These are phyloP conservation scores for Fusarium secorum DNA, from an alignment of 2,329 filamentous ascomycete species.

Conservation along the genomic window DNA sequence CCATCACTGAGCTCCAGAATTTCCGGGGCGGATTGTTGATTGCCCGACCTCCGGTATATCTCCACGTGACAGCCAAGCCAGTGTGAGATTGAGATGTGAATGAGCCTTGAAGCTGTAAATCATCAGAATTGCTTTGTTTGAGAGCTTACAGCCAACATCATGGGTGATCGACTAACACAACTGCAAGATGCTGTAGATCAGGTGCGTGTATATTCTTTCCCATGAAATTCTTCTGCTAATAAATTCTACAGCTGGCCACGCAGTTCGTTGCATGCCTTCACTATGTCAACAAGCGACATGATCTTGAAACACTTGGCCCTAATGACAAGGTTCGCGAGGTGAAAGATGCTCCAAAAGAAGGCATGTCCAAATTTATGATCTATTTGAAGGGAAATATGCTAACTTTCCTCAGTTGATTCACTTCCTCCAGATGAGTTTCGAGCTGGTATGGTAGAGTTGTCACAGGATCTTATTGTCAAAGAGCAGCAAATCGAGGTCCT, in stretches of 20 bases:
- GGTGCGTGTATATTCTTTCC: too few relatives aligned
- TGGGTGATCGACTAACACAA: slow-evolving; percentile 82
- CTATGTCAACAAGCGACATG: slow-evolving; percentile 73
- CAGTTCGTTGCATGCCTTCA: slow-evolving; percentile 74
- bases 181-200: slow-evolving; percentile 86
- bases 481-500: slow-evolving; percentile 84
- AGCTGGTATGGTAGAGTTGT: slow-evolving; percentile 74
- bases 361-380: slow-evolving; percentile 41
- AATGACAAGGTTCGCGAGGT: slow-evolving; percentile 67
- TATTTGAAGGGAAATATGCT: not conserved
- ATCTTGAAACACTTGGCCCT: slow-evolving; percentile 65
- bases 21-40: slow-evolving; percentile 43
- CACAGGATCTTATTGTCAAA: slow-evolving; percentile 78
- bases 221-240: slow-evolving; percentile 12
- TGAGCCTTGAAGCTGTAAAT: not conserved
- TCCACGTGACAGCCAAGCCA: slow-evolving; percentile 31
- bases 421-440: slow-evolving; percentile 70
- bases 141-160: slow-evolving; percentile 46
- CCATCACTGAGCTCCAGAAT: slow-evolving; percentile 17
- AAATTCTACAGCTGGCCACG: slow-evolving; percentile 63
- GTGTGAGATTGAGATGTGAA: not conserved
- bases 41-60: slow-evolving; percentile 36
- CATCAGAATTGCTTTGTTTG: not conserved
- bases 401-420: slow-evolving; percentile 60
- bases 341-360: slow-evolving; percentile 63